Percentiles rank a stretch among this genome's conserved stretches.
These are phyloP conservation scores for Marvania coccoides DNA, from an alignment of 139 green algal species.

Conservation along the genomic window DNA sequence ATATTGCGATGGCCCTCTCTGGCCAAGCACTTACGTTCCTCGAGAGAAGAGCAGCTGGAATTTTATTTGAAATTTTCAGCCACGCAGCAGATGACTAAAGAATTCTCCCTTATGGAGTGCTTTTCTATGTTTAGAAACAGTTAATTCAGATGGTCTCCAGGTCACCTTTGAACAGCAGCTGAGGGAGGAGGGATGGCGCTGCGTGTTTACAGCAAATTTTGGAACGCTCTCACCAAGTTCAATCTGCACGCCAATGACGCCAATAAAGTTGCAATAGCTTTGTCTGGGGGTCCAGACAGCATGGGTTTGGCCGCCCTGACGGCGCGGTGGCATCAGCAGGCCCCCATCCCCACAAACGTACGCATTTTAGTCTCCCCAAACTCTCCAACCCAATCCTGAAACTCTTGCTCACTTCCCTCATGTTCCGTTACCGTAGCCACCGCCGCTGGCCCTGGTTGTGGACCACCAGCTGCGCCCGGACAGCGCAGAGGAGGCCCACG, in stretches of 20 bases:
- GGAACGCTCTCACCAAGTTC: conserved; percentile 11
- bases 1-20: too few species aligned
- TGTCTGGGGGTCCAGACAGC: conserved; percentile 46
- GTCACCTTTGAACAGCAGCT: too few species aligned
- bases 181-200: too few species aligned
- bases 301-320: conserved; percentile 32
- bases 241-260: conserved; percentile 25
- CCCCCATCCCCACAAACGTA: not conserved
- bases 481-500: conserved; percentile 21
- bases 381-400: not conserved
- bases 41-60: too few species aligned
- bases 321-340: conserved; percentile 3
- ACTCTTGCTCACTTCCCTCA: not conserved
- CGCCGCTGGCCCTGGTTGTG: conserved; percentile 24
- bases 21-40: too few species aligned
- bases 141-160: too few species aligned
- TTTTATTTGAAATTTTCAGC: too few species aligned
- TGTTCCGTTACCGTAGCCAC: not conserved
- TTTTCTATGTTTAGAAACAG: too few species aligned
- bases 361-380: not conserved
- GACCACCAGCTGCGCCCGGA: conserved; percentile 38
- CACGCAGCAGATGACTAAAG: too few species aligned
- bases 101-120: too few species aligned
- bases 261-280: conserved; percentile 22
- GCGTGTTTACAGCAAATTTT: not conserved